Conservation (phyloP, 202 grass and related monocot genomes). For the Carex arenaria region DNA sequence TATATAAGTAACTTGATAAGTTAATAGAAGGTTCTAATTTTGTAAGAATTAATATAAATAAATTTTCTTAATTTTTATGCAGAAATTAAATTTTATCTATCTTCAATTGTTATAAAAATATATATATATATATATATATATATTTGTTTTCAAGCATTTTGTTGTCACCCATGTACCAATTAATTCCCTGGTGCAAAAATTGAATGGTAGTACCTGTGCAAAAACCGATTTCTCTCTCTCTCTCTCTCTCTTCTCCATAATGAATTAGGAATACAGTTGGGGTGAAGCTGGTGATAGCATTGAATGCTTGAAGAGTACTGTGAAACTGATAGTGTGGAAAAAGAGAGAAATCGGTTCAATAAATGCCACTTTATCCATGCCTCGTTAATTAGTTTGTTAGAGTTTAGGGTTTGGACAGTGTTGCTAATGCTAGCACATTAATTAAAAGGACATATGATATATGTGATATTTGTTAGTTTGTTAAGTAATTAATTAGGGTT, state of each 20-base stretch:
- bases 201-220: neutral
- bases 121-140: too few species aligned
- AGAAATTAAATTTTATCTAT: neutral
- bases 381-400: neutral
- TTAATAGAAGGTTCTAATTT: neutral
- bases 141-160: neutral
- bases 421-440: neutral
- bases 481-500: neutral
- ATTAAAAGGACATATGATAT: neutral
- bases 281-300: slow-evolving; percentile 8
- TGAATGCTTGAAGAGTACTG: slow-evolving; percentile 11
- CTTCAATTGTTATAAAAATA: neutral
- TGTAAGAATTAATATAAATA: neutral
- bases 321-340: neutral
- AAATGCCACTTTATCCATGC: neutral
- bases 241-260: neutral
- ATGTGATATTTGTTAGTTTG: neutral
- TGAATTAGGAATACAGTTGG: slow-evolving; percentile 2
- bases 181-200: slow-evolving; percentile 8
- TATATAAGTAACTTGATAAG: too few species aligned
- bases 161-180: neutral
- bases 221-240: too few species aligned
- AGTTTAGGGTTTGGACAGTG: neutral
- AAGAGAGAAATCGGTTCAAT: neutral
- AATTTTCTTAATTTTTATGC: neutral